Evolutionary conservation across 352 stramenopile genomes (phyloP), one percentile per base, ranked within the genome.

Genomic region (Phytophthora fragariae): DNA sequence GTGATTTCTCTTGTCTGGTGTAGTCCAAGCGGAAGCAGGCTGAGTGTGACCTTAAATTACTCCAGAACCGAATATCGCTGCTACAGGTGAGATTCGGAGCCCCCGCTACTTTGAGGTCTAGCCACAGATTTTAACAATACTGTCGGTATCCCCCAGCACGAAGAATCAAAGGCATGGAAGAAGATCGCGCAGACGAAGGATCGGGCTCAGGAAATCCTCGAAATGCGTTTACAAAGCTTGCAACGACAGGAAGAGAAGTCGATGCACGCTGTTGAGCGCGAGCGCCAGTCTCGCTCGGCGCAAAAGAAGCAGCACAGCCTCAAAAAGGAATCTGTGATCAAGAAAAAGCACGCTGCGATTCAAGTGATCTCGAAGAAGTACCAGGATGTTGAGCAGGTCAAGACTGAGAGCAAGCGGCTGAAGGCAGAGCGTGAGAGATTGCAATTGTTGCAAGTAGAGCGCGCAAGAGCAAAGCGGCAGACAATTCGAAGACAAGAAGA

Each of bases 171-270:
- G 56, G 88, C 86, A 27, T 93, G 86, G 88, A 90, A 92, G 53
- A 95, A 92, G 65, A 95, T 93, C 21, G 78, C 83, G 39, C 85
- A 92, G 73, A 95, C 88, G 0, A 88, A 92, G 54, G 86, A 92
- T 52, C 80, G 83, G 11, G 88, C 88, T 14, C 76, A 93, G 57
- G 83, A 92, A 68, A 88, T 95, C 15, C 76, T 93, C 29, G 76
- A 89, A 9, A 77, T 90, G 58, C 84, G 88, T 9, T 50, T 88
- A 41, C 83, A 83, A 0, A 92, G 78, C 49, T 14, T 89, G 21
- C 79, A 81, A 46, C 82, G 84, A 7, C 70, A 82, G 54, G 77
- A 89, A 39, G 62, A 84, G 11, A 90, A 90, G 62, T 74, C 76
- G 1, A 65, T 79, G 41, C 68, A 87, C 5, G 75, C 76, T n/a